phyloP scores from a whole-genome alignment of 1,284 basidiomycete genomes.

The Sanguinoderma infundibulare region DNA sequence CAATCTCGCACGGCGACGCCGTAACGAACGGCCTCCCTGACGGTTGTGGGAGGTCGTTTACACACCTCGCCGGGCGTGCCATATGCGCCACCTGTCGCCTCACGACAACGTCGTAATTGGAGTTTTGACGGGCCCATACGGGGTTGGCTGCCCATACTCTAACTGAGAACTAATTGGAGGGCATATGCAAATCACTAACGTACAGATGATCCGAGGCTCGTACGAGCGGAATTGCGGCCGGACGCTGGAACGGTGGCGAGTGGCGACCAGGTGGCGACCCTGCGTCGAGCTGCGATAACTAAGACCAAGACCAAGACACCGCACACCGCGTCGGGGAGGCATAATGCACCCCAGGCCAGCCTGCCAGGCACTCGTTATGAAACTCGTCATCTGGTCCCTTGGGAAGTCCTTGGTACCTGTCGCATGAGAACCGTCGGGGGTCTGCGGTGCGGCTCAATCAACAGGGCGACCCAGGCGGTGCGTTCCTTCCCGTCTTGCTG shows the following conservation, averaged over 20 bases:
- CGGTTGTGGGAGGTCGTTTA: neutral
- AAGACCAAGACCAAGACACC: conserved; percentile 1
- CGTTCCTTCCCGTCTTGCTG: neutral
- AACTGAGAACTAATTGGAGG: neutral
- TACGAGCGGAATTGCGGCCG: neutral
- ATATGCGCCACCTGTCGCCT: neutral
- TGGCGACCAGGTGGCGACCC: neutral
- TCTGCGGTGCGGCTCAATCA: neutral
- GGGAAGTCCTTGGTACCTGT: neutral
- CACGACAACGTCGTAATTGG: neutral
- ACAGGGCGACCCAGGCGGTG: conserved; percentile 2
- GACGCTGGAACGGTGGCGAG: neutral
- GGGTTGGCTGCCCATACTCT: neutral
- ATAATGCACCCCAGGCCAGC: neutral
- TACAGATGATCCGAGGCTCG: neutral
- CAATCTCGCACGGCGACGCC: neutral
- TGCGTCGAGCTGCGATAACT: no score
- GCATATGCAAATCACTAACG: neutral
- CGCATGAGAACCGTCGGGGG: neutral
- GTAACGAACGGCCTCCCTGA: neutral
- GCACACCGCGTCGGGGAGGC: conserved; percentile 2
- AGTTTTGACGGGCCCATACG: neutral
- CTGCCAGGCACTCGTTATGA: conserved; percentile 6
- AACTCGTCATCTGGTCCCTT: neutral
- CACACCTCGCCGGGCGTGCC: neutral